These are phyloP conservation scores for Aspergillus sclerotiicarbonarius DNA, from an alignment of 495 filamentous ascomycete species.

Conservation along the genomic window DNA sequence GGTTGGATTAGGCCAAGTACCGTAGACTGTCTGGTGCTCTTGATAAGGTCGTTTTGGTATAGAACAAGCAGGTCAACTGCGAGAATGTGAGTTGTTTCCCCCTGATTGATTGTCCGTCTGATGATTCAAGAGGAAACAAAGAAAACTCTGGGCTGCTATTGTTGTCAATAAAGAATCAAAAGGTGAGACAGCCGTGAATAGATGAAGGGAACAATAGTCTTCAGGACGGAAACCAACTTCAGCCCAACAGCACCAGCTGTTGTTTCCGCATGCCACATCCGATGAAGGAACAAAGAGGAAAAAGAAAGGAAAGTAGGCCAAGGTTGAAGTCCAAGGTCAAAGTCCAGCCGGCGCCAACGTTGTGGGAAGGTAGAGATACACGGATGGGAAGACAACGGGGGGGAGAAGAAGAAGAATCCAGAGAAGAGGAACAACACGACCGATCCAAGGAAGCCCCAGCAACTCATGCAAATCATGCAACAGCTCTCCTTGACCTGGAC, in stretches of 20 bases:
- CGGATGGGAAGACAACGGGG: conserved; percentile 2
- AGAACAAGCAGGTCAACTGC: neutral
- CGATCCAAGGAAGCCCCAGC: neutral
- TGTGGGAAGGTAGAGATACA: neutral
- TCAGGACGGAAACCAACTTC: too few species aligned
- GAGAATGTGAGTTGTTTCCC: neutral
- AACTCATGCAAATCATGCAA: neutral
- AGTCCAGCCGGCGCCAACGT: neutral
- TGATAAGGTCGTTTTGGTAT: neutral
- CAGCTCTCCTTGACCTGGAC: conserved; percentile 5
- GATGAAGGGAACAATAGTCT: conserved; percentile 16
- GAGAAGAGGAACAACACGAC: neutral
- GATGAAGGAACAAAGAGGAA: neutral
- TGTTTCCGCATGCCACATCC: conserved; percentile 9
- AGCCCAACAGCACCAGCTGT: conserved; percentile 5
- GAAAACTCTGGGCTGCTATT: conserved; percentile 13
- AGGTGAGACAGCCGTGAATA: conserved; percentile 8
- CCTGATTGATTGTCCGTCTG: neutral
- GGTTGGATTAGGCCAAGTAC: neutral
- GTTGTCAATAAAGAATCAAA: conserved; percentile 4
- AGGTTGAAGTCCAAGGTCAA: neutral
- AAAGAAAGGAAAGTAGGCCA: neutral
- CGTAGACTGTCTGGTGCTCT: neutral
- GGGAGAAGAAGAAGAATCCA: conserved; percentile 4
- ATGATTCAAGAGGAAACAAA: neutral